phyloP scores from a whole-genome alignment of 2,329 filamentous ascomycete genomes.

The Didymella sp. region DNA sequence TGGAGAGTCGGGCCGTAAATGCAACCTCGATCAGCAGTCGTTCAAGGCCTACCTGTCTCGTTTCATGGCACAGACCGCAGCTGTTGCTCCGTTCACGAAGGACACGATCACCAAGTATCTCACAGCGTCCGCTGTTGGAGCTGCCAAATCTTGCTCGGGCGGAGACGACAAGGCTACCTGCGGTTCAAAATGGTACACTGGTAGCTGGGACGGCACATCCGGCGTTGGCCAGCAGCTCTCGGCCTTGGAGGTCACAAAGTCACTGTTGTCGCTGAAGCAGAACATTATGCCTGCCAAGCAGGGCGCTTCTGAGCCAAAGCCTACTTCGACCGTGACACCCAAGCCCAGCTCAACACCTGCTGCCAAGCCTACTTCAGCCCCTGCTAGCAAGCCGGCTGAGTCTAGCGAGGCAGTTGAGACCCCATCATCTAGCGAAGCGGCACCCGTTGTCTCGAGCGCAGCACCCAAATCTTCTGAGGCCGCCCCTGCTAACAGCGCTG shows the following conservation, averaged over 20 bases:
- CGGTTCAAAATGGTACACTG: conserved; percentile 56
- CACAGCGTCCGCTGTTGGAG: conserved; percentile 51
- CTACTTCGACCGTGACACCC: conserved; percentile 23
- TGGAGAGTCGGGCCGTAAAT: conserved; percentile 53
- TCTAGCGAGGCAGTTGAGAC: conserved; percentile 17
- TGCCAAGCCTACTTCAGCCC: conserved; percentile 7
- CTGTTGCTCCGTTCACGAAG: conserved; percentile 53
- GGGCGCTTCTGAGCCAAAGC: conserved; percentile 27
- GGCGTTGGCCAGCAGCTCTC: conserved; percentile 56
- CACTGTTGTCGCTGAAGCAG: conserved; percentile 49
- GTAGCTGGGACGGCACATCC: conserved; percentile 50
- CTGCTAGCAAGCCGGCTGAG: conserved; percentile 9
- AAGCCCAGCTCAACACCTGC: conserved; percentile 28
- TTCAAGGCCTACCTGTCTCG: conserved; percentile 80
- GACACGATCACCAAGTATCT: conserved; percentile 50
- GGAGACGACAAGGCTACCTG: conserved; percentile 51
- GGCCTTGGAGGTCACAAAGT: conserved; percentile 55
- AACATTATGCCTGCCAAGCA: conserved; percentile 40
- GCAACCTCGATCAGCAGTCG: conserved; percentile 73
- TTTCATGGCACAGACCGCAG: conserved; percentile 61
- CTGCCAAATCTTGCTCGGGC: conserved; percentile 54
- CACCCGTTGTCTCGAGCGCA: conserved; percentile 3
- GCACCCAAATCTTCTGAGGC: conserved; percentile 19
- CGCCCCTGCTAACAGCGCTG: conserved; percentile 10
- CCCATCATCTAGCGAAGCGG: conserved; percentile 12